Base-by-base conservation (phyloP, 2,329 filamentous ascomycete genomes). In the Fonsecaea erecta region DNA sequence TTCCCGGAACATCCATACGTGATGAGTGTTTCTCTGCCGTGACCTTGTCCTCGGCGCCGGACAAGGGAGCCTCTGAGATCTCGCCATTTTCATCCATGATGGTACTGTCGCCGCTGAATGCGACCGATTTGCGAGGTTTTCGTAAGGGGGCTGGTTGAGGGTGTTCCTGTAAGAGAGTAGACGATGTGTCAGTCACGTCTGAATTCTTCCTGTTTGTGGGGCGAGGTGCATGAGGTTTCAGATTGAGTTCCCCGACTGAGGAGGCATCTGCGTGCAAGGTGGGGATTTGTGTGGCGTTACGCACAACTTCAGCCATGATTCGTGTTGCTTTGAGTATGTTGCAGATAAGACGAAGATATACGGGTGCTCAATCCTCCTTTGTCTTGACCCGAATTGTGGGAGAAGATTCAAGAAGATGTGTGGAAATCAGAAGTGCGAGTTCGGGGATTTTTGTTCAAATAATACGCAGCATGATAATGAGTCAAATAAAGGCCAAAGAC, bases 61-160 rank as follows among this genome's bases (percentile, higher is more conserved):
- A 84, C 21, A 57, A 63, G 35, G 66, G 65, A 71, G 88, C 86
- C 78, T 91, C 87, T 77, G 87, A 92, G 76, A 97, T 88, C 77
- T 89, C 87, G 74, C 94, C 94, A 84, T 97, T 91, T 79, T 88
- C 87, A 83, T 96, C 91, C 78, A 97, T 93, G 74, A 97, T 88
- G 71, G 91, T 86, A 74, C 92, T 87, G 75, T 92, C 91, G 80
- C 95, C 91, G 77, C 90, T 93, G 79, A 98, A 98, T 71, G 93
- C 89, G 75, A 98, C 94, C 53, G 92, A 96, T 82, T 98, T 97
- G 81, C 93, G 90, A 75, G 90, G 88, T 79, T 91, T 93, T 76
- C 86, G 85, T 74, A 88, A 85, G 66, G 77, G 60, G 18, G 62
- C 24, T 18, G 43, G 18, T 48, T 48, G 63, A 40, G 71, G 62